Evolutionary conservation across 345 rosid species (phyloP), one percentile per base, ranked within the genome.

Genomic region (Euclidium syriacum): DNA sequence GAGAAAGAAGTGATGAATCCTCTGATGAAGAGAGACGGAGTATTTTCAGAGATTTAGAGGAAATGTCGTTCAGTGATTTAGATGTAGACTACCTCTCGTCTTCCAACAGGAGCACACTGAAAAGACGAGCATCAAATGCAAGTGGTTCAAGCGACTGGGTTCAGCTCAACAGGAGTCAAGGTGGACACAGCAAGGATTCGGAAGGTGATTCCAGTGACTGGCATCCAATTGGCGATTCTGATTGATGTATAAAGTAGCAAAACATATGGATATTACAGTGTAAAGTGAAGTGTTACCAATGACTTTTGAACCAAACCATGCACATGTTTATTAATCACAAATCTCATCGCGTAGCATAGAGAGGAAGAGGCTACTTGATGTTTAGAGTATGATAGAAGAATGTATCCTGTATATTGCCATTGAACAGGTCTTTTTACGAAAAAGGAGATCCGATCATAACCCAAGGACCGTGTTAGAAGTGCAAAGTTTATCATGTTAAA

Each of bases 161-260:
- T 49, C 80, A 82, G 74, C 78, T 82, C 20, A 76, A 72, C 14
- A 71, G 68, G 38, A 65, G 76, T 61, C 76, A 65, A 48, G 53
- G 67, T 29, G 71, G 46, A 12, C 81, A 76, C 14, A 81, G 80
- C 26, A 83, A 81, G 68, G 80, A 81, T 46, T 86, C 87, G 0
- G 95, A 84, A 75, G 84, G 78, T 12, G 74, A 82, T 49, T 83
- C 84, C 10, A 81, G 62, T 41, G 95, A 84, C 16, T 86, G 90
- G 90, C 77, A 80, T 65, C 77, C 81, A 2, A 73, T 80, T 18
- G 87, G 79, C 24, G 95, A 80, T 57, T 86, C 70, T 26, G 82
- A 84, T 58, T 81, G 40, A 68, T 14, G 30, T 27, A 18, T 38
- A 4, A 52, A 65, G 42, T 10, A 24, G 58, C 58, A 12, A 30